Base-by-base conservation (phyloP, 208 protist species). In the Acanthamoeba triangularis region DNA sequence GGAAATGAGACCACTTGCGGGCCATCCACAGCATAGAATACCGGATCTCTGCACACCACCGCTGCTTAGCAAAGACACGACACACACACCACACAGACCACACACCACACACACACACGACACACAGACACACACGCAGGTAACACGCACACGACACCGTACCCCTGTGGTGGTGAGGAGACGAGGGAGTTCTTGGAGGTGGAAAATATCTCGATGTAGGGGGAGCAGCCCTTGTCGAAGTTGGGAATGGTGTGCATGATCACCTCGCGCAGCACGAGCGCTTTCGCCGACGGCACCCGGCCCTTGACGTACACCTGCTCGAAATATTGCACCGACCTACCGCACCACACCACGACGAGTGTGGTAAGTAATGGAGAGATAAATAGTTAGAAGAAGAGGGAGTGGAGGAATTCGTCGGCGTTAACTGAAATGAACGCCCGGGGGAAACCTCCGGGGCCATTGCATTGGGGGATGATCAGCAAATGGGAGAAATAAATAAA, bases 181-280 rank as follows among this genome's bases (percentile, higher is more conserved):
- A 94, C 7, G 49, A 80, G 35, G 41, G 52, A 28, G 72, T 69
- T 69, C 11, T 33, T 78, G n/a, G 63, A 72, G n/a, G 91, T 94
- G 37, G 69, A 85, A 37, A 85, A 87, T 33, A 94, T 78, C 69
- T 94, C 91, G 20, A 94, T 14, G 37, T 56, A 94, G 69, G 91
- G 91, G 8, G 69, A 94, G 30, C 91, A 94, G 61, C 91, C 91
- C 72, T 94, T 94, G 54, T 94, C 91, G 61, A 94, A 94, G 49
- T 94, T 94, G 35, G 91, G 91, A 3, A 94, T 94, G 33, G 91
- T 94, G 91, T 94, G 91, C 91, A 94, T 94, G 63, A 94, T 84
- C 54, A 94, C 91, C 41, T 94, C 91, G 6, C 91, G 91, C 72
- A 94, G 69, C 30, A 49, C 33, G 33, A 67, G 33, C 30, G 91